Evolutionary conservation across 2,329 filamentous ascomycete genomes (phyloP).

Genomic region (Cryphonectria parasitica): DNA sequence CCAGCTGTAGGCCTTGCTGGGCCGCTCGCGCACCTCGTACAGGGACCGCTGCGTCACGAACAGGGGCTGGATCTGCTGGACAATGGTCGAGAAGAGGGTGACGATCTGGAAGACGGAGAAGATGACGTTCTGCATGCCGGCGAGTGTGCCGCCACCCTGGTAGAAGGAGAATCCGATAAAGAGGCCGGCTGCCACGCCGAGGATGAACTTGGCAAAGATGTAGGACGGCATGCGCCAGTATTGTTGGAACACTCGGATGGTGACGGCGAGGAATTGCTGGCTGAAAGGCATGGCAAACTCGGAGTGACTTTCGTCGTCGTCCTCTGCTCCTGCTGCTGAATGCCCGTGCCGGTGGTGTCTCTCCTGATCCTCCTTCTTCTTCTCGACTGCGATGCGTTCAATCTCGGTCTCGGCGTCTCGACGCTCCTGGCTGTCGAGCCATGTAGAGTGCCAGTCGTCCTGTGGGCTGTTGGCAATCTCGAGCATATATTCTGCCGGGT

Average conservation of each 20-base stretch:
- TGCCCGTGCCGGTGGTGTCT: too few relatives aligned
- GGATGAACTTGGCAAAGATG: constrained; percentile 71
- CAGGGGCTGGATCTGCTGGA: constrained; percentile 75
- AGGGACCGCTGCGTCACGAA: constrained; percentile 75
- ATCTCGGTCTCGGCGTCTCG: constrained; percentile 63
- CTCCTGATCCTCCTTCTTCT: constrained; percentile 22
- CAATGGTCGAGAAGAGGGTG: constrained; percentile 72
- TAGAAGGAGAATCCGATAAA: constrained; percentile 80
- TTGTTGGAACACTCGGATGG: constrained; percentile 74
- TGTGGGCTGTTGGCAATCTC: constrained; percentile 50
- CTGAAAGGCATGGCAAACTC: constrained; percentile 81
- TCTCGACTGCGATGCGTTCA: constrained; percentile 61
- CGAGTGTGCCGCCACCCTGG: constrained; percentile 54
- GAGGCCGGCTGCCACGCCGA: constrained; percentile 63
- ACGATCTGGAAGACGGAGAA: constrained; percentile 77
- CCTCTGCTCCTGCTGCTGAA: too few relatives aligned
- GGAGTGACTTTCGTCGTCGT: constrained; percentile 42
- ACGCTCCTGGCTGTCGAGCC: constrained; percentile 59
- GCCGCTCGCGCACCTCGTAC: constrained; percentile 78
- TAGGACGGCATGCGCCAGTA: constrained; percentile 83
- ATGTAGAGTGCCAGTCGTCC: constrained; percentile 70
- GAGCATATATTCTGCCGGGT: constrained; percentile 79
- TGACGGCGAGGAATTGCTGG: constrained; percentile 67
- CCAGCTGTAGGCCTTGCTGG: constrained; percentile 77
- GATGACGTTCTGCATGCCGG: constrained; percentile 75